Evolutionary conservation across 192 early-diverging fungal genomes (phyloP), one percentile per base, ranked within the genome.

Genomic region (Chytriomyces hyalinus): DNA sequence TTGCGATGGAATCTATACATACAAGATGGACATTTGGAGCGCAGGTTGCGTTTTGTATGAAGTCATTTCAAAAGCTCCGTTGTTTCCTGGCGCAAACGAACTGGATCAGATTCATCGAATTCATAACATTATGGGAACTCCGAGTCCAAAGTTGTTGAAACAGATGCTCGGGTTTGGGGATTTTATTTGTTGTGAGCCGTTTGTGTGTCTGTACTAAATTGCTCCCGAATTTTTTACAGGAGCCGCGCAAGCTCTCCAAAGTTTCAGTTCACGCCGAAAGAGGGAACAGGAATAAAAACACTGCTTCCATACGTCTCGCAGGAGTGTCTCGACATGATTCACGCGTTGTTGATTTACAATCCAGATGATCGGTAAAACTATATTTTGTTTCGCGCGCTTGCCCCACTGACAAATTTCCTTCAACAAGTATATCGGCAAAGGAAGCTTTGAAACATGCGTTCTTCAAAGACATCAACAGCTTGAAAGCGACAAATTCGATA

Each of bases 21-120:
- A 75, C 78, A 88, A 88, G 65, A 89, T 90, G 88, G 89, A 90
- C 78, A 80, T 88, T 8, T 90, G 89, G 89, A 85, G 88, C 46
- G 84, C 81, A 22, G 89, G 89, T 24, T 90, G 89, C 68, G 89
- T 90, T 4, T 61, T 90, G 24, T 90, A 78, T 71, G 89, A 90
- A 78, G 85, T 88, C 49, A 75, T 90, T 60, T 73, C 83, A 10
- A 81, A 82, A 28, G 78, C 80, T 48, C 89, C 89, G 57, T 79
- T 90, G 47, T 90, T 90, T 63, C 89, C 89, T 7, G 89, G 89
- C 28, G 65, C 82, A 15, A 88, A 90, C 73, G 89, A 90, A 76
- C 69, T 90, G 51, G 89, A 90, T 65, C 88, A 90, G 67, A 80
- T 90, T 65, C 87, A 88, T 81, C 13, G 86, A 49, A 90, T 90